phyloP scores from a whole-genome alignment of 768 basidiomycete genomes.

The Mycena filopes region DNA sequence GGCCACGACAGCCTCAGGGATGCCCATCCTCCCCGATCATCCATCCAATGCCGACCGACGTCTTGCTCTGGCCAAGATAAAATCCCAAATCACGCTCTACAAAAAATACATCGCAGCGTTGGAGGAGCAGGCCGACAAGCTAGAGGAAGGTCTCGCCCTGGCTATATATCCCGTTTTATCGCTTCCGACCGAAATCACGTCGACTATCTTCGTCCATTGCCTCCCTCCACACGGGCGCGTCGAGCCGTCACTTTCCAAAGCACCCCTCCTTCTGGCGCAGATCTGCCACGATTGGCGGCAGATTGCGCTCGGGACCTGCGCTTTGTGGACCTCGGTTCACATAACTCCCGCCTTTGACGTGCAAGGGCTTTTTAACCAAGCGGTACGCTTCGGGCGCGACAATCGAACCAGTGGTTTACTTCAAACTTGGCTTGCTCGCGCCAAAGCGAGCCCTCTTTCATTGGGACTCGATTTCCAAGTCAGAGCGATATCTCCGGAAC shows the following conservation, averaged over 20 bases:
- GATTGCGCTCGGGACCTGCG: background rate
- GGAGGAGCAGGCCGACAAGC: background rate
- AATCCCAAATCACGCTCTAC: background rate
- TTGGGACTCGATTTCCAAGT: background rate
- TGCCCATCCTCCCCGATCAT: too few relatives aligned
- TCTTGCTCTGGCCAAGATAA: background rate
- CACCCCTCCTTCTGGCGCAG: slow-evolving; percentile 1
- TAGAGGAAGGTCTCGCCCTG: background rate
- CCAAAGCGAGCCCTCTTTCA: background rate
- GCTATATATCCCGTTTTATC: background rate
- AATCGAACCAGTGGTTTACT: background rate
- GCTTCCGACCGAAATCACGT: background rate
- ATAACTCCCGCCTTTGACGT: background rate
- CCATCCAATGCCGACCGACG: background rate
- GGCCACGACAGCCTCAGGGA: too few relatives aligned
- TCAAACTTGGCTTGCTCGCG: slow-evolving; percentile 9
- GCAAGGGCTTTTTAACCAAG: too few relatives aligned
- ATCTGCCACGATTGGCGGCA: background rate
- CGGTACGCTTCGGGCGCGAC: too few relatives aligned
- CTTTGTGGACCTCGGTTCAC: slow-evolving; percentile 5
- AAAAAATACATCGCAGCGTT: background rate
- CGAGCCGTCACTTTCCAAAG: background rate
- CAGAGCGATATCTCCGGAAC: background rate
- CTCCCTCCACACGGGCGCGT: background rate
- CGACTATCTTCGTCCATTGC: slow-evolving; percentile 2